Evolutionary conservation across 2,329 filamentous ascomycete species (phyloP), one percentile per base, ranked within the genome.

Genomic region (Ustulina deusta): DNA sequence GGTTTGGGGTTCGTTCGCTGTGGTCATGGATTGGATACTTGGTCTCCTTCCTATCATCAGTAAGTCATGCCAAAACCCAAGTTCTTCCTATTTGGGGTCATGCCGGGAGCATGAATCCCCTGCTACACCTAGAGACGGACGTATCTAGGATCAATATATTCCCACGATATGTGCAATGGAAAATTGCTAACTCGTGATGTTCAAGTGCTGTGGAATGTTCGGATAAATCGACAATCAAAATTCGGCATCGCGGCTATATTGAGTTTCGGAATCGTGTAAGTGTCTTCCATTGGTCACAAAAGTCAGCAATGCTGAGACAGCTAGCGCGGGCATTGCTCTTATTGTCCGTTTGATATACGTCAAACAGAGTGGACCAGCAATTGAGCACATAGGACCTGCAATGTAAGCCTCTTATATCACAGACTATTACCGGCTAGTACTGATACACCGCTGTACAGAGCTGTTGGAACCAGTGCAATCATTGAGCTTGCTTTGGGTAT

Each of bases 231-330:
- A 44, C 78, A 79, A 42, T 84, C 82, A 3, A 87, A 86, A 71
- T 60, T 81, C 6, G 77, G 81, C 17, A 78, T 87, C 32, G 81
- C 80, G 4, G 71, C 81, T 2, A 80, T 88, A 55, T 74, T 88
- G 2, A 80, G 83, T 46, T 81, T 87, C 76, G 85, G 81, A 13
- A 80, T 85, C 66, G 74, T 87, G 84, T 86, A 76, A 74, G 80
- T 74, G 1, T 3, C 10, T 27, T 1, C n/a, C 11, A 36, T 29
- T 55, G 40, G n/a, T 32, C 7, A 17, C 15, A 29, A 6, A 49
- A 22, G 15, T 11, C 27, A 20, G 48, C 25, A 34, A 11, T 58
- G 22, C 63, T 73, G 4, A 67, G 22, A 22, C n/a, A 9, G 1
- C 6, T 48, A 82, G 81, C 49, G 80, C 80, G 27, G 81, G 80